A percentile compares a stretch with the other conserved stretches of the same genome.
phyloP scores from a whole-genome alignment of 2,329 filamentous ascomycete genomes.

The Geosmithia morbida region DNA sequence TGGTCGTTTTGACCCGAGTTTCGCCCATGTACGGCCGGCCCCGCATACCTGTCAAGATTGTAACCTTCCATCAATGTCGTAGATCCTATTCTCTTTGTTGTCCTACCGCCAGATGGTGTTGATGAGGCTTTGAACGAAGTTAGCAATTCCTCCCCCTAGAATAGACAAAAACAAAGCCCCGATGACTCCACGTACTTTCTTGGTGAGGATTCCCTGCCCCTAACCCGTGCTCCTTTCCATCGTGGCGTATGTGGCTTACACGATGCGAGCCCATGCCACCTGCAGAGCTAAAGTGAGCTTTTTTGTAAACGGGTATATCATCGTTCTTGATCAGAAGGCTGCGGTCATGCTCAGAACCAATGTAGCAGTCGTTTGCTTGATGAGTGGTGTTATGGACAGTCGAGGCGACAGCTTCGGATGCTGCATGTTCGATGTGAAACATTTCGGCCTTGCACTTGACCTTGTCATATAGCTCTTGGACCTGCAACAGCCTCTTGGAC shows the following conservation, averaged over 20 bases:
- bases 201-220: neutral
- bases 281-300: neutral
- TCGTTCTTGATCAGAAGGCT: neutral
- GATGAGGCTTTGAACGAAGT: neutral
- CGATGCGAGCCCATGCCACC: neutral
- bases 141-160: neutral
- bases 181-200: neutral
- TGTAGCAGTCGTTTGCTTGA: neutral
- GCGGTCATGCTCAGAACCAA: neutral
- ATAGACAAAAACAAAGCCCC: neutral
- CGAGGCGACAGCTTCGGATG: slow-evolving; percentile 26
- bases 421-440: slow-evolving; percentile 38
- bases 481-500: slow-evolving; percentile 50
- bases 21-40: neutral
- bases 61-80: neutral
- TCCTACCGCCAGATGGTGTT: neutral
- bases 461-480: slow-evolving; percentile 51
- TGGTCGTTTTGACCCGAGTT: neutral
- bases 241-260: neutral
- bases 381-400: slow-evolving; percentile 8
- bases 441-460: slow-evolving; percentile 40
- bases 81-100: neutral
- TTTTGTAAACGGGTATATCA: neutral
- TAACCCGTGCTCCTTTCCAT: neutral
- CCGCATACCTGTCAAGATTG: slow-evolving; percentile 1